A percentile compares a stretch with the other conserved stretches of the same genome.
These are phyloP conservation scores for Pyrenochaeta sp. DNA, from an alignment of 2,329 filamentous ascomycete genomes.

Conservation along the genomic window DNA sequence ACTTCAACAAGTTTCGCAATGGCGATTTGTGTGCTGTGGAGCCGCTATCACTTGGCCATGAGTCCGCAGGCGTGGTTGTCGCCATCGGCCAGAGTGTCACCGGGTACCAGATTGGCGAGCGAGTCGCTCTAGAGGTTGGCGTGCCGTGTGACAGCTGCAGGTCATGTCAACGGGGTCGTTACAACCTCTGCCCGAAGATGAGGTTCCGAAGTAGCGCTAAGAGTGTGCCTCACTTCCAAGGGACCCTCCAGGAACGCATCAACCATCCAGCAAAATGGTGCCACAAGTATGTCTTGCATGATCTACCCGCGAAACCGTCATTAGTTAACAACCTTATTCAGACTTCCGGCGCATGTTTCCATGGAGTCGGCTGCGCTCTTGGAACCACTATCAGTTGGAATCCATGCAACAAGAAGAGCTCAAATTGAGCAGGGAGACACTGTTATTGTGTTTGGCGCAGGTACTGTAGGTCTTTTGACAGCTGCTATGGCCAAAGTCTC, in stretches of 20 bases:
- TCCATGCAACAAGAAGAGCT: constrained; percentile 83
- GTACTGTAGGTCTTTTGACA: constrained; percentile 61
- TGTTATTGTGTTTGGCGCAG: constrained; percentile 85
- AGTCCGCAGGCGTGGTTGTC: constrained; percentile 51
- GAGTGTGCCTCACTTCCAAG: constrained; percentile 53
- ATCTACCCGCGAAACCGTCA: constrained; percentile 26
- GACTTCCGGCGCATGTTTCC: constrained; percentile 50
- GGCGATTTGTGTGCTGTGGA: constrained; percentile 72
- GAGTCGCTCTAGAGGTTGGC: constrained; percentile 52
- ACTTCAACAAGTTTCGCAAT: constrained; percentile 76
- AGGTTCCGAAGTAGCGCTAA: constrained; percentile 54
- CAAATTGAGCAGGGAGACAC: constrained; percentile 74
- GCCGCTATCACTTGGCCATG: constrained; percentile 65
- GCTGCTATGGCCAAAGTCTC: constrained; percentile 52
- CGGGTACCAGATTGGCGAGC: constrained; percentile 50
- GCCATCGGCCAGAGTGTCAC: constrained; percentile 47
- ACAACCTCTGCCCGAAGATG: constrained; percentile 53
- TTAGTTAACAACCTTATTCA: constrained; percentile 41
- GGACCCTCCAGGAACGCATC: constrained; percentile 53
- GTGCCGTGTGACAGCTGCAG: constrained; percentile 52
- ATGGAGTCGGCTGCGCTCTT: constrained; percentile 49
- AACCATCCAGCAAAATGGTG: constrained; percentile 55
- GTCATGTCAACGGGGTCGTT: constrained; percentile 51
- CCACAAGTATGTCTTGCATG: constrained; percentile 52
- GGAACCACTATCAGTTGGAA: constrained; percentile 78